Evolutionary conservation across 257 asterid species (phyloP), one percentile per base, ranked within the genome.

Genomic region (Primulina eburnea): DNA sequence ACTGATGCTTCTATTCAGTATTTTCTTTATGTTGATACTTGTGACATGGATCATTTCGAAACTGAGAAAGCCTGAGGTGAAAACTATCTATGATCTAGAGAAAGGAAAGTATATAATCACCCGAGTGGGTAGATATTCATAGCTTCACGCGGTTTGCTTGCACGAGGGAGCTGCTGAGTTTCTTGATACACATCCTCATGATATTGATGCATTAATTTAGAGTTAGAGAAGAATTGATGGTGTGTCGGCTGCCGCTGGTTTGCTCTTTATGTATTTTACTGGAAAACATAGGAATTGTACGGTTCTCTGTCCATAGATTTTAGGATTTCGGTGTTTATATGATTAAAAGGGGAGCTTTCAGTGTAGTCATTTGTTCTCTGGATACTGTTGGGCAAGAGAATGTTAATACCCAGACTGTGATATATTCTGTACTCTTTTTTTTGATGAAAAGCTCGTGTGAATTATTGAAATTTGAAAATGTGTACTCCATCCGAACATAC

Each of bases 71-170:
- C 97, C 97, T 62, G 88, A 89, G 79, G 65, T 86, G 80, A 94
- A 91, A 85, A 94, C 99, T 10, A 88, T 94, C 60, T 94, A 94
- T 64, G 97, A 91, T 81, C 85, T 91, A 52, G 97, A 94, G 88
- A 91, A 89, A 80, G 99, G 97, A 38, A 91, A 91, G 87, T 89
- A 94, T 68, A 89, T 91, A 80, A 83, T 90, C 66, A 89, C 92
- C n/a, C 89, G 86, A 56, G 75, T 88, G 28, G 69, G 77, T 78
- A 85, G 99, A 78, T 84, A 80, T 76, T 90, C 92, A 35, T 93
- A 83, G 82, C 58, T 71, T 69, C 24, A 38, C 73, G 12, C 8
- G 69, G 59, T 32, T 58, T 40, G 64, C 53, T 55, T 6, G 38
- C 47, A 63, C 17, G 34, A 40, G 65, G 77, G 63, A 71, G 61